Percentiles rank a stretch among this genome's conserved stretches.
Evolutionary conservation across 768 basidiomycete species (phyloP).

Genomic region (Amanita thiersii): DNA sequence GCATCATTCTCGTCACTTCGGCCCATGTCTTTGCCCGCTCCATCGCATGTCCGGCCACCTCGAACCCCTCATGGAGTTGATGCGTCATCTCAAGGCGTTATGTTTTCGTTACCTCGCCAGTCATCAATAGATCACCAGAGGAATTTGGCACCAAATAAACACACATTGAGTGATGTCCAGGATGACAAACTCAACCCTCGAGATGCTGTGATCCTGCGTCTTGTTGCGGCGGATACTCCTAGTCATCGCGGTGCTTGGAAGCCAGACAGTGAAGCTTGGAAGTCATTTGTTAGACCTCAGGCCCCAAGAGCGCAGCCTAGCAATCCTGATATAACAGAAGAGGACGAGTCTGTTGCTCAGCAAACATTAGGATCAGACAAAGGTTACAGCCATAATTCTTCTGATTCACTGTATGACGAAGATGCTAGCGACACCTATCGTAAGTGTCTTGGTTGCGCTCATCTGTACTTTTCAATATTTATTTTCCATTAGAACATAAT

Average conservation of each 20-base stretch:
- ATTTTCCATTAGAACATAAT: constrained; percentile 4
- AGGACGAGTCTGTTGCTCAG: constrained; percentile 11
- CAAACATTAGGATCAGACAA: constrained; percentile 1
- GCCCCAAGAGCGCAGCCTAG: constrained; percentile 15
- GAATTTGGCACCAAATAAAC: neutral
- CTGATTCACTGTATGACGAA: constrained; percentile 7
- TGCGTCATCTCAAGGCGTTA: constrained; percentile 23
- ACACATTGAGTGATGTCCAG: constrained; percentile 15
- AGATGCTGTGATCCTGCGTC: constrained; percentile 46
- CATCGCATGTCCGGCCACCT: constrained; percentile 46
- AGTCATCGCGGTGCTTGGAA: constrained; percentile 71
- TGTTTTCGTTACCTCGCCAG: constrained; percentile 21
- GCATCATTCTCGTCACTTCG: constrained; percentile 53
- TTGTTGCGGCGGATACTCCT: constrained; percentile 63
- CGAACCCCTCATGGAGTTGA: constrained; percentile 31
- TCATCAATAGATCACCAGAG: constrained; percentile 6
- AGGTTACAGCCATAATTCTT: neutral
- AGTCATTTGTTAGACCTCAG: constrained; percentile 40
- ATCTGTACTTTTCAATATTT: neutral
- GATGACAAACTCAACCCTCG: constrained; percentile 14
- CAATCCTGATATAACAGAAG: constrained; percentile 24
- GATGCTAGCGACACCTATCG: constrained; percentile 10
- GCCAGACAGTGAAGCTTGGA: constrained; percentile 56
- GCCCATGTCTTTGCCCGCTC: constrained; percentile 61
- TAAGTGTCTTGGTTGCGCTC: neutral